A percentile compares a stretch with the other conserved stretches of the same genome.
Evolutionary conservation across 1,284 basidiomycete genomes (phyloP).

Genomic region (Sanghuangporus sanghuang): DNA sequence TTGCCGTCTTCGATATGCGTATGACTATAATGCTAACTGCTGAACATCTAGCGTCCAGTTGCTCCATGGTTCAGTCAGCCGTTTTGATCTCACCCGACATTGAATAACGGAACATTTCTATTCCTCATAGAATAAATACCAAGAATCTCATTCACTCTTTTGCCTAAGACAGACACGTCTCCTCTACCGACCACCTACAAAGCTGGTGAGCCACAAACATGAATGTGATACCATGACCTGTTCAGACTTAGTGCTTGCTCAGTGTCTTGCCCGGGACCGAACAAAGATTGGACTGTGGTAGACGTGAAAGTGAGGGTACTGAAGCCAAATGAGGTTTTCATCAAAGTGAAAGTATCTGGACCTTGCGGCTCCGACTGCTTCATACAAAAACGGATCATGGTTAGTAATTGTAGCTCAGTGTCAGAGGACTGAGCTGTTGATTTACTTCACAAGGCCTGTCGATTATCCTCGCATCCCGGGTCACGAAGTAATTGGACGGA

Average conservation of each 20-base stretch:
- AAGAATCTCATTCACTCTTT: neutral
- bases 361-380: conserved; percentile 26
- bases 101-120: neutral
- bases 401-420: conserved; percentile 7
- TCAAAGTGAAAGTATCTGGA: conserved; percentile 24
- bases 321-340: conserved; percentile 21
- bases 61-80: neutral
- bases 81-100: neutral
- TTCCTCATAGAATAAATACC: neutral
- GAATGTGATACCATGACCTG: neutral
- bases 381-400: conserved; percentile 21
- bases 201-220: neutral
- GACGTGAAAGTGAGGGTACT: conserved; percentile 16
- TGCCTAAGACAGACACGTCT: neutral
- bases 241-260: neutral
- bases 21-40: neutral
- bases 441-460: neutral
- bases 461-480: conserved; percentile 21
- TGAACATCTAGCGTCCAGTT: neutral
- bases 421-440: neutral
- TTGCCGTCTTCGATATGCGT: neutral
- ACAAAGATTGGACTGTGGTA: conserved; percentile 16
- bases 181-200: neutral
- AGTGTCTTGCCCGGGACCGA: conserved; percentile 10
- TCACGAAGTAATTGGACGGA: conserved; percentile 22